phyloP scores from a whole-genome alignment of 1,284 basidiomycete genomes.

The Ceratobasidium sp. region DNA sequence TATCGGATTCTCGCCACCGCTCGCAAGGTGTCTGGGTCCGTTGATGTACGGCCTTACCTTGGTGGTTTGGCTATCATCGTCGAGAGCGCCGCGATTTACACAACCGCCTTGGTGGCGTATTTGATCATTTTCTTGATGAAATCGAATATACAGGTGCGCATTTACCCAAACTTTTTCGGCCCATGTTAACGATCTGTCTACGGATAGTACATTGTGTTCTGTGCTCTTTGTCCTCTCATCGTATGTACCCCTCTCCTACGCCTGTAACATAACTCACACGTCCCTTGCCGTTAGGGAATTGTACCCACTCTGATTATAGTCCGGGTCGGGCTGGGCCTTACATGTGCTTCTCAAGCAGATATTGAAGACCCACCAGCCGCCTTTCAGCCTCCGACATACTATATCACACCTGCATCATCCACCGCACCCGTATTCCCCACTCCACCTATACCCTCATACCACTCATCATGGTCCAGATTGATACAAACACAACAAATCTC shows the following conservation, averaged over 20 bases:
- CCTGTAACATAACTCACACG: background rate
- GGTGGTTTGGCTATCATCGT: constrained; percentile 16
- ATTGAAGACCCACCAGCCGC: constrained; percentile 19
- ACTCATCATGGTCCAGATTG: constrained; percentile 5
- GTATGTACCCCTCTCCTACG: background rate
- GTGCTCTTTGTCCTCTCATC: constrained; percentile 32
- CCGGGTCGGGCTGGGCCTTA: constrained; percentile 35
- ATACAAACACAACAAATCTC: constrained; percentile 32
- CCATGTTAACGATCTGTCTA: background rate
- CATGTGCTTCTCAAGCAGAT: constrained; percentile 20
- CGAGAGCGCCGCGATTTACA: constrained; percentile 42
- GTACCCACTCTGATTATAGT: constrained; percentile 41
- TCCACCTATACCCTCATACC: constrained; percentile 21
- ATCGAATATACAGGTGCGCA: constrained; percentile 31
- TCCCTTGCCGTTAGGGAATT: constrained; percentile 7
- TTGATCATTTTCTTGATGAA: constrained; percentile 10
- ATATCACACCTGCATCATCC: constrained; percentile 6
- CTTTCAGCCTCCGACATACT: constrained; percentile 16
- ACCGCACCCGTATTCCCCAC: constrained; percentile 16
- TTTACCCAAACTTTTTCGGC: background rate
- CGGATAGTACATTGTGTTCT: constrained; percentile 33
- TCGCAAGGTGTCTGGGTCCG: constrained; percentile 12
- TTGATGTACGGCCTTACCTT: constrained; percentile 36
- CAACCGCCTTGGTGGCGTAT: constrained; percentile 8
- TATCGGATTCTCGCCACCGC: constrained; percentile 38